phyloP scores from a whole-genome alignment of 2,329 filamentous ascomycete species.

The Xylaria multiplex region DNA sequence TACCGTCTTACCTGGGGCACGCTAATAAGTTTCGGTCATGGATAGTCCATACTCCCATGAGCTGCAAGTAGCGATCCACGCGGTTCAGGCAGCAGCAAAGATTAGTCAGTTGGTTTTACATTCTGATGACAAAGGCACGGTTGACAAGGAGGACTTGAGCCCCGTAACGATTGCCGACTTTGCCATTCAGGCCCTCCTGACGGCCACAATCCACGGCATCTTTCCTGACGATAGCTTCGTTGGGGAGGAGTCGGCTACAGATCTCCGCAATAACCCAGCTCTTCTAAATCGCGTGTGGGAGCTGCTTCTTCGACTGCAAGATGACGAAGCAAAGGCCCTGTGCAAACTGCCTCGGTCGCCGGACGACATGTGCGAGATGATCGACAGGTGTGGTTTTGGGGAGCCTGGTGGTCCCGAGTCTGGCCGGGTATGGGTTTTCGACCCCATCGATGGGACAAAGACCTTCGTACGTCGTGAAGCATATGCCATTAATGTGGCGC shows the following conservation, averaged over 20 bases:
- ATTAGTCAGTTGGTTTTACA: conserved; percentile 62
- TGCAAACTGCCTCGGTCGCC: conserved; percentile 52
- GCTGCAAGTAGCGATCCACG: conserved; percentile 45
- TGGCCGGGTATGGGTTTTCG: conserved; percentile 66
- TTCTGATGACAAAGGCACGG: conserved; percentile 59
- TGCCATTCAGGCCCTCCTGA: conserved; percentile 66
- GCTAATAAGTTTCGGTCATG: conserved; percentile 36
- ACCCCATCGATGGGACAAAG: conserved; percentile 69
- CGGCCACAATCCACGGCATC: conserved; percentile 58
- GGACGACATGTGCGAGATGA: conserved; percentile 62
- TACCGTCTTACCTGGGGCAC: too few species aligned
- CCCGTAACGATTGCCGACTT: conserved; percentile 70
- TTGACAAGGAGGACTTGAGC: conserved; percentile 65
- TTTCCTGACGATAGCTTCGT: conserved; percentile 65
- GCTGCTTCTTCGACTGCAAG: conserved; percentile 51
- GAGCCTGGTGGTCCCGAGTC: conserved; percentile 47
- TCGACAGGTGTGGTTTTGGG: conserved; percentile 62
- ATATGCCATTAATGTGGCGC: conserved; percentile 67
- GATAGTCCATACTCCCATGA: conserved; percentile 47
- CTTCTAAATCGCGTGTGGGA: conserved; percentile 61
- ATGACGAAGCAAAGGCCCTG: conserved; percentile 42
- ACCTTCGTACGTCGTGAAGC: conserved; percentile 64
- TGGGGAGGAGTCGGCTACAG: conserved; percentile 64
- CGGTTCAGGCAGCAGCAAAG: conserved; percentile 54
- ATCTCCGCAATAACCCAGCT: conserved; percentile 55